A percentile compares a stretch with the other conserved stretches of the same genome.
phyloP scores from a whole-genome alignment of 176 grass and related monocot genomes.

The Triticum monococcum region DNA sequence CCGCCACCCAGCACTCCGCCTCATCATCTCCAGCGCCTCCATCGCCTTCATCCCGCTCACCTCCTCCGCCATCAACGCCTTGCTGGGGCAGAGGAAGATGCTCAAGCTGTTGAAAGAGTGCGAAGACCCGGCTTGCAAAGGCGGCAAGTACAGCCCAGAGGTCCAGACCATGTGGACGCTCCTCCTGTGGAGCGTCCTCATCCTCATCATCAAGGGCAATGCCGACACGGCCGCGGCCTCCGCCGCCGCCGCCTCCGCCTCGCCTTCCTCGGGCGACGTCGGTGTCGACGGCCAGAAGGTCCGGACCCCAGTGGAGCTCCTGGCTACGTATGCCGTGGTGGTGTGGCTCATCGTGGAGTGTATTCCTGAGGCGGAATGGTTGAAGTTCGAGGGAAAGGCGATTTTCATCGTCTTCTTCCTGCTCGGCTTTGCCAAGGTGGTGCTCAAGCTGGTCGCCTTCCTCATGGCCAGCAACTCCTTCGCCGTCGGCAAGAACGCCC shows the following conservation, averaged over 20 bases:
- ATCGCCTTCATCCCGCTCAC: background rate
- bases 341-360: background rate
- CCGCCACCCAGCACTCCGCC: background rate
- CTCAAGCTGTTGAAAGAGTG: background rate
- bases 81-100: background rate
- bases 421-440: constrained; percentile 13
- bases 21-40: background rate
- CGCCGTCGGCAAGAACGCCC: constrained; percentile 27
- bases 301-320: background rate
- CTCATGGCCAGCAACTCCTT: background rate
- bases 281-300: constrained; percentile 7
- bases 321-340: background rate
- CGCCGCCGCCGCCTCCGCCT: background rate
- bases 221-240: background rate
- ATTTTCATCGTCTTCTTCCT: constrained; percentile 18
- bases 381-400: fast-evolving
- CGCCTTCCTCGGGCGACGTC: background rate
- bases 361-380: background rate
- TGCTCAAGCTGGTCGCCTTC: constrained; percentile 9
- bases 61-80: background rate
- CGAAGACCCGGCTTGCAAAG: background rate
- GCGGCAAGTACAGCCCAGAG: too few species aligned
- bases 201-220: constrained; percentile 5
- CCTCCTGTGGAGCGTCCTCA: constrained; percentile 18
- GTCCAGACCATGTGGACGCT: constrained; percentile 19